Percentiles rank a stretch among this genome's conserved stretches.
phyloP scores from a whole-genome alignment of 2,329 filamentous ascomycete genomes.

The Botrytis squamosa region DNA sequence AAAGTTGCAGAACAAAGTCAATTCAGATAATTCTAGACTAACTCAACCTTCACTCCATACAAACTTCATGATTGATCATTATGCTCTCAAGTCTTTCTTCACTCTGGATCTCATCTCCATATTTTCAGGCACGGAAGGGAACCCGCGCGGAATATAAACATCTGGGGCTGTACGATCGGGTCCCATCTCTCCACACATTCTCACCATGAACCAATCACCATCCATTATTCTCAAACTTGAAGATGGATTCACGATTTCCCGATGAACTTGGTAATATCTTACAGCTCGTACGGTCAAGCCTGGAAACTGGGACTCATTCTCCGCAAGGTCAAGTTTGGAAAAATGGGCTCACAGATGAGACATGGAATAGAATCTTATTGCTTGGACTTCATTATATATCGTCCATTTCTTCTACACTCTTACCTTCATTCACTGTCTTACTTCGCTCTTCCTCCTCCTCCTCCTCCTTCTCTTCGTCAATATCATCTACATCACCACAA shows the following conservation, averaged over 20 bases:
- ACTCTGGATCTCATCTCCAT: background rate
- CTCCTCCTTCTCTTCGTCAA: background rate
- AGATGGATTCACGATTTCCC: background rate
- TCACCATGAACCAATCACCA: background rate
- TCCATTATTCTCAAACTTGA: background rate
- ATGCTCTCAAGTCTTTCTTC: background rate
- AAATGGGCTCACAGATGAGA: background rate
- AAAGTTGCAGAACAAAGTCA: background rate
- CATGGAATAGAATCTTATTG: background rate
- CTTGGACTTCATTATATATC: background rate
- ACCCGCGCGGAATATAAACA: conserved; percentile 14
- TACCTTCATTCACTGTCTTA: background rate
- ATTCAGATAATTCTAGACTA: background rate
- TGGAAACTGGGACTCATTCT: background rate
- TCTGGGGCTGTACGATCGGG: background rate
- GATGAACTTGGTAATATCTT: background rate
- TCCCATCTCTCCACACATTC: background rate
- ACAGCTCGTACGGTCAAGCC: background rate
- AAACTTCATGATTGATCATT: background rate
- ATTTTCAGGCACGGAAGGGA: conserved; percentile 6
- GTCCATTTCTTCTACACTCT: background rate
- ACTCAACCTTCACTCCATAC: background rate
- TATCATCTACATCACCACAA: background rate
- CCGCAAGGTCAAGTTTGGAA: background rate
- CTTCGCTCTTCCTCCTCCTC: background rate